These are phyloP conservation scores for Termitomyces titanicus DNA, from an alignment of 768 basidiomycete species.

Conservation along the genomic window DNA sequence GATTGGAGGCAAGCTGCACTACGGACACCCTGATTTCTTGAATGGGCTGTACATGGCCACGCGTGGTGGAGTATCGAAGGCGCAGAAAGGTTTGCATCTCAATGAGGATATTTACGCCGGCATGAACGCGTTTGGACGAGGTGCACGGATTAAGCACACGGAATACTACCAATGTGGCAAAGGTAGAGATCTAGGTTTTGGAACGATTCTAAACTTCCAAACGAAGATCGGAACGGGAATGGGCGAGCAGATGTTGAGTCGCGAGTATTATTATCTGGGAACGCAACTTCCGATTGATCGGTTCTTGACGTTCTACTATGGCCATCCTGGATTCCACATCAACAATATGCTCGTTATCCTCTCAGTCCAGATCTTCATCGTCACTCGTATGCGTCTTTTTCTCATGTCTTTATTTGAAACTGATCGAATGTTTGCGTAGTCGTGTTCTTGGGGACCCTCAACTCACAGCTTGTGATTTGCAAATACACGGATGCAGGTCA, in stretches of 20 bases:
- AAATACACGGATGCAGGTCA: constrained; percentile 68
- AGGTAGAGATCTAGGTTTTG: constrained; percentile 97
- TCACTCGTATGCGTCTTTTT: constrained; percentile 63
- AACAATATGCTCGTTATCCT: constrained; percentile 99
- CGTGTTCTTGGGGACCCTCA: constrained; percentile 93
- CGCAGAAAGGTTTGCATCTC: constrained; percentile 97
- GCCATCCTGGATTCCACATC: constrained; percentile 99
- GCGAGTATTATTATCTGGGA: constrained; percentile 98
- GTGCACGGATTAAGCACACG: constrained; percentile 96
- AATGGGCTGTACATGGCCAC: constrained; percentile 98
- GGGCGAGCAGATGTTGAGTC: constrained; percentile 99
- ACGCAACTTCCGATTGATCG: constrained; percentile 97
- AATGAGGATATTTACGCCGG: constrained; percentile 99
- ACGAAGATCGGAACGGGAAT: constrained; percentile 99
- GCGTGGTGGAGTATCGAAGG: constrained; percentile 97
- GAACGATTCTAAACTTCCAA: constrained; percentile 98
- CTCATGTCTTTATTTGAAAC: not conserved
- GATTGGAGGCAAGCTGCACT: constrained; percentile 98
- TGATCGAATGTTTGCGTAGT: constrained; percentile 41
- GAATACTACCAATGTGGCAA: constrained; percentile 99
- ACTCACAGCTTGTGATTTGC: constrained; percentile 78
- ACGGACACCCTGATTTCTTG: constrained; percentile 99
- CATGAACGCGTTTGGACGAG: constrained; percentile 97
- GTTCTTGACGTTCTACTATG: constrained; percentile 99
- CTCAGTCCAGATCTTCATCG: constrained; percentile 92